phyloP scores from a whole-genome alignment of 495 filamentous ascomycete genomes.

The Talaromyces trachyspermus region DNA sequence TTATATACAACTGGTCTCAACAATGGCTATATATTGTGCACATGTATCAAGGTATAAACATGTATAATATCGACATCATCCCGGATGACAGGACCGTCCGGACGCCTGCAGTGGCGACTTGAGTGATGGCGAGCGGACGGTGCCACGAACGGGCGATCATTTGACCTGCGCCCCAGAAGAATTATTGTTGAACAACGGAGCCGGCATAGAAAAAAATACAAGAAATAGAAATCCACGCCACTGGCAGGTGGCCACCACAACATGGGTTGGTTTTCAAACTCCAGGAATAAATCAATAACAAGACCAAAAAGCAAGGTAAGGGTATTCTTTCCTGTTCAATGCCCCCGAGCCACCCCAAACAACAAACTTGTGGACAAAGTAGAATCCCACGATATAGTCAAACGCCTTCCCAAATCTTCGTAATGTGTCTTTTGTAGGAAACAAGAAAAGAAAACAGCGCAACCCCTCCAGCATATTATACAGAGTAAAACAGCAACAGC shows the following conservation, averaged over 20 bases:
- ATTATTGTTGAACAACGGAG: not conserved
- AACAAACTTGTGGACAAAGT: too few relatives aligned
- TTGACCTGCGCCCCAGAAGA: not conserved
- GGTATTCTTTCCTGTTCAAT: constrained; percentile 4
- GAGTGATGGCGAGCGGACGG: too few relatives aligned
- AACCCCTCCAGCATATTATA: constrained; percentile 4
- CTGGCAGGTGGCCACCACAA: too few relatives aligned
- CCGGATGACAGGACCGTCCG: too few relatives aligned
- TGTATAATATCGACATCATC: too few relatives aligned
- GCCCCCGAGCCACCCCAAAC: not conserved
- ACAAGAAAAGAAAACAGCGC: too few relatives aligned
- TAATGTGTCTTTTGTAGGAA: constrained; percentile 1
- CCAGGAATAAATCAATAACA: not conserved
- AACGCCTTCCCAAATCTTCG: constrained; percentile 6
- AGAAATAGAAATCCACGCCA: not conserved
- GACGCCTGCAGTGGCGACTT: too few relatives aligned
- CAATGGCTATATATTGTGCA: too few relatives aligned
- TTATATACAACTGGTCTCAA: too few relatives aligned
- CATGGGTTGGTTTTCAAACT: too few relatives aligned
- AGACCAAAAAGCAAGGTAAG: not conserved
- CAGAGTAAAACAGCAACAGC: not conserved
- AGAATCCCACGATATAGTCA: not conserved
- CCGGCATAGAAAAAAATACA: not conserved
- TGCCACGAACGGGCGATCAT: too few relatives aligned
- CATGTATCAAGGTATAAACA: too few relatives aligned